Evolutionary conservation across 2,329 filamentous ascomycete genomes (phyloP), one percentile per base, ranked within the genome.

Genomic region (Didymellaceae sp.): DNA sequence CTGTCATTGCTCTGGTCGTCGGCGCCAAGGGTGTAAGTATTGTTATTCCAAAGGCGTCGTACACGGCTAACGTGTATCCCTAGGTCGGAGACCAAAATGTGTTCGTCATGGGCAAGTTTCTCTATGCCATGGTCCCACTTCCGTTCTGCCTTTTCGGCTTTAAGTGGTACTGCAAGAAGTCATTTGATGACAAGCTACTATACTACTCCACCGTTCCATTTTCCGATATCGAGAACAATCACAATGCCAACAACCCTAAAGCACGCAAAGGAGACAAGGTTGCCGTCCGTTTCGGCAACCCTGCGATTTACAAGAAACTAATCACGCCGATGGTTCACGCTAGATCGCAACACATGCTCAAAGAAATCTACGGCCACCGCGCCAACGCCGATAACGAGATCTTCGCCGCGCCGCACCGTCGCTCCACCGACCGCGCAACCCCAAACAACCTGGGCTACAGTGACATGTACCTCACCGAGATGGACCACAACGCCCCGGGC

Each of bases 281-380:
- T 49, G 86, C 82, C 51, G 85, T 85, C 14, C 82, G 88, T 20
- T 99, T 96, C 69, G 92, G 92, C 1, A 91, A 97, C 71, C 94
- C 93, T 0, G 91, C 90, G 2, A 80, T 97, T 13, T 96, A 93
- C 78, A 90, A 88, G 72, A 63, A 62, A 16, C 54, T 73, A 7
- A 64, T 72, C 10, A 70, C 66, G 1, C 93, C 92, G 2, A 96
- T 97, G 91, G 92, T 97, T 6, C 89, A 95, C 63, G 88, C 89
- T 31, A 95, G 89, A 73, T 90, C 91, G 0, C 89, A 93, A 63
- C 91, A 94, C 53, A 81, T 94, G 20, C 80, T 97, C 13, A 88
- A 89, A 26, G 84, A 89, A 21, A 82, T 97, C 42, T 97, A 97
- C 69, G 85, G 85, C 17, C 91, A 91, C 17, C 87, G 91, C 4